Conservation (phyloP, 164 flowering plant species). For the Tetracentron sinense region DNA sequence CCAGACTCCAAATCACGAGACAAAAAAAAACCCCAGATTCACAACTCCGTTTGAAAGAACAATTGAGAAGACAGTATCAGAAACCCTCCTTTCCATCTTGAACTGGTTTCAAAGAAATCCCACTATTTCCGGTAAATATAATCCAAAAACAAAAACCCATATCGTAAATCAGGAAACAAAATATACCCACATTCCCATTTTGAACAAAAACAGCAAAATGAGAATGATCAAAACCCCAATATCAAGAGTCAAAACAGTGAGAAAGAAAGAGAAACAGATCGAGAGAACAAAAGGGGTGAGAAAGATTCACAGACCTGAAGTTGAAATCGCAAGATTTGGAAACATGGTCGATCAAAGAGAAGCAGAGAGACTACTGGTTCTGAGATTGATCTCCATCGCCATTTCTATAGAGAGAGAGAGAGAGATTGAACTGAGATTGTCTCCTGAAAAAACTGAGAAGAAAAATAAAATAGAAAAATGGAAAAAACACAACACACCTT, state of each 20-base stretch:
- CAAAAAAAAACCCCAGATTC: not conserved
- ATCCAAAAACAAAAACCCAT: slow-evolving; percentile 21
- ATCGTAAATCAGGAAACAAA: slow-evolving; percentile 10
- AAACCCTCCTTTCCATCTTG: slow-evolving; percentile 5
- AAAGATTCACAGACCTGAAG: not conserved
- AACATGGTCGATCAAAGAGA: not conserved
- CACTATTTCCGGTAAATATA: not conserved
- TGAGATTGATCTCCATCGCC: slow-evolving; percentile 9
- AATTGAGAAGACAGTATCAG: not conserved
- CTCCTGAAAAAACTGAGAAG: not conserved
- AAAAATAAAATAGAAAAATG: too few species aligned
- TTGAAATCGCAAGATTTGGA: not conserved
- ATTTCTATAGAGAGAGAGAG: not conserved
- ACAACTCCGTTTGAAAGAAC: not conserved
- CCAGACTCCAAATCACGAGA: slow-evolving; percentile 7
- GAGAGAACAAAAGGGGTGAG: not conserved
- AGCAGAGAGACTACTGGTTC: not conserved
- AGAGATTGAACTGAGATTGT: not conserved
- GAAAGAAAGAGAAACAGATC: not conserved
- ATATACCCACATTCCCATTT: slow-evolving; percentile 28
- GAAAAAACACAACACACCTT: too few species aligned
- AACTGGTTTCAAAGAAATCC: not conserved
- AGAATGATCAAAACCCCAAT: slow-evolving; percentile 16
- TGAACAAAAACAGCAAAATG: not conserved
- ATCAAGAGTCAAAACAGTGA: not conserved